Conservation (phyloP, 2,329 filamentous ascomycete genomes). For the Diaporthe citri region DNA sequence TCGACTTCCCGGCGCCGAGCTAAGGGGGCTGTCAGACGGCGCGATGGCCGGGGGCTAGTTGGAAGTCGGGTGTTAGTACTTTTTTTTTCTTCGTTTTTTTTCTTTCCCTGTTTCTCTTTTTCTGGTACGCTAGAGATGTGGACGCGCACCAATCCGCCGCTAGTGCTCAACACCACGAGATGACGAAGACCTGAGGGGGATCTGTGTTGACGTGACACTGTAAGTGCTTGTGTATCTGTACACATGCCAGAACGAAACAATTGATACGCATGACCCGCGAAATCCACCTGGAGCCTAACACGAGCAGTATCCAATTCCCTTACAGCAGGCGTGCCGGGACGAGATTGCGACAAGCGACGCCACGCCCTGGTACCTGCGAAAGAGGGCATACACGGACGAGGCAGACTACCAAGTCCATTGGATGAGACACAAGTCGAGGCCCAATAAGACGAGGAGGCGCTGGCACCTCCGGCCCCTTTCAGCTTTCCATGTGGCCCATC, state of each 20-base stretch:
- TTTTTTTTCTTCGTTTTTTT: not conserved
- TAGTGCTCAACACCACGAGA: slow-evolving; percentile 12
- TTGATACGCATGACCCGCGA: not conserved
- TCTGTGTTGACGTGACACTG: not conserved
- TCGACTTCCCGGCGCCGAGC: slow-evolving; percentile 18
- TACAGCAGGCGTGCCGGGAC: not conserved
- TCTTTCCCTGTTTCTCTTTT: not conserved
- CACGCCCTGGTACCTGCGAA: slow-evolving; percentile 1
- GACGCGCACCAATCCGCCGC: slow-evolving; percentile 5
- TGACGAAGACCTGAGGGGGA: not conserved
- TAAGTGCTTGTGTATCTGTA: not conserved
- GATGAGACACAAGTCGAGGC: slow-evolving; percentile 19
- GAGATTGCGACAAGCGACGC: slow-evolving; percentile 10
- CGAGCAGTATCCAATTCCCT: not conserved
- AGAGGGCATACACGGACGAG: not conserved
- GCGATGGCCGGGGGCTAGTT: slow-evolving; percentile 16
- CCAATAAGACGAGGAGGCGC: not conserved
- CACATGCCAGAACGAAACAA: not conserved
- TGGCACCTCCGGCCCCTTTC: not conserved
- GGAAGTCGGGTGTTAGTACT: not conserved
- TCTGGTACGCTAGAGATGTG: slow-evolving; percentile 6
- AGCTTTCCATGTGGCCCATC: slow-evolving; percentile 21
- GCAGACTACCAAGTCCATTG: not conserved
- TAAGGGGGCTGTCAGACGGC: slow-evolving; percentile 11
- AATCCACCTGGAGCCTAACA: not conserved